These are phyloP conservation scores for Trypanosoma caninum DNA, from an alignment of 208 protist species.

Conservation along the genomic window DNA sequence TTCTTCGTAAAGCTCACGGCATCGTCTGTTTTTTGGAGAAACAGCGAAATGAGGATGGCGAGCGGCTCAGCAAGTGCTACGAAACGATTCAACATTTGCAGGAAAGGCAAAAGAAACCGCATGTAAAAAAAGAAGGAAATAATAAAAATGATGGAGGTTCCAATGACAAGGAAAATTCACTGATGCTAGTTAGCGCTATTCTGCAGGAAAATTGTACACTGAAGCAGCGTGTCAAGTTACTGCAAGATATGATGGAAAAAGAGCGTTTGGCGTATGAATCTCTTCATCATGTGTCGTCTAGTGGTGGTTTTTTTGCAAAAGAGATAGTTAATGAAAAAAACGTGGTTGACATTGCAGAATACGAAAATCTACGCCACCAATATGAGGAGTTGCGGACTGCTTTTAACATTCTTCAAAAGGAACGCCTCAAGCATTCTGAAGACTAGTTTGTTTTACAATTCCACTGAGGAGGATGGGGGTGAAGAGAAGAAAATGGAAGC, in stretches of 20 bases:
- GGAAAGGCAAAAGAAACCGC: background rate
- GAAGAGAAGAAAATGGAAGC: background rate
- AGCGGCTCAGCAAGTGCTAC: conserved; percentile 19
- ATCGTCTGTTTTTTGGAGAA: conserved; percentile 13
- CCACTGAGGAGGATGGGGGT: background rate
- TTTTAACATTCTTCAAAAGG: conserved; percentile 21
- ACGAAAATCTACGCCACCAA: conserved; percentile 8
- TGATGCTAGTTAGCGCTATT: conserved; percentile 5
- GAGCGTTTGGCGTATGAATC: conserved; percentile 38
- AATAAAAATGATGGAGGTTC: background rate
- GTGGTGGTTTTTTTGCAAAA: background rate
- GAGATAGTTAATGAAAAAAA: background rate
- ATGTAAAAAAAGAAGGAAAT: conserved; percentile 2
- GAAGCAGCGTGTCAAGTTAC: conserved; percentile 43
- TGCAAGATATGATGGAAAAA: conserved; percentile 55
- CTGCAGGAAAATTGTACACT: conserved; percentile 45
- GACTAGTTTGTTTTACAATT: conserved; percentile 3
- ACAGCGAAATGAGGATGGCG: conserved; percentile 9
- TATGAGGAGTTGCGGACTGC: conserved; percentile 23
- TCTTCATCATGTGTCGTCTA: background rate
- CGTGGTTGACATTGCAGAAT: background rate
- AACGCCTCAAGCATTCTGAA: background rate
- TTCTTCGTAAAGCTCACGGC: conserved; percentile 10
- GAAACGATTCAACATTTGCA: conserved; percentile 16
- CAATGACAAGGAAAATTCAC: background rate